Evolutionary conservation across 306 rosid species (phyloP).

Genomic region (Dryas drummondii): DNA sequence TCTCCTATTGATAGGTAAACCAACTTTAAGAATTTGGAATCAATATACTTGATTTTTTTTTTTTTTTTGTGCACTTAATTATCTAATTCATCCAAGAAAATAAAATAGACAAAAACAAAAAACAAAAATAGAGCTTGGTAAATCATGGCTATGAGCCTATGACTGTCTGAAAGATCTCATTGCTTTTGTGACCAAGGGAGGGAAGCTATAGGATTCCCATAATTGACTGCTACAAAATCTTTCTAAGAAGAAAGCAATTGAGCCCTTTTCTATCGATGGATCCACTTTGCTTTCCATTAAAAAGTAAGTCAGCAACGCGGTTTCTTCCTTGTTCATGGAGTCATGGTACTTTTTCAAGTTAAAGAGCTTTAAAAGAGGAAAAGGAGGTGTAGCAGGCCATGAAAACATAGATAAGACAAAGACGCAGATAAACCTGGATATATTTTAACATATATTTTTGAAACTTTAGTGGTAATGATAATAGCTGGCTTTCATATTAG

Average conservation of each 20-base stretch:
- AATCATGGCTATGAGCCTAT: neutral
- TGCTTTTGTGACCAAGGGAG: slow-evolving; percentile 1
- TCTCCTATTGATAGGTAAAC: too few species aligned
- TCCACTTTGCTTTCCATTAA: slow-evolving; percentile 13
- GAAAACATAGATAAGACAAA: slow-evolving; percentile 40
- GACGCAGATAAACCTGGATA: slow-evolving; percentile 6
- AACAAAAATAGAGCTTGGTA: too few species aligned
- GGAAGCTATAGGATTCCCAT: slow-evolving; percentile 14
- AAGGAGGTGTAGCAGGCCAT: slow-evolving; percentile 27
- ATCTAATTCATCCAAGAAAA: too few species aligned
- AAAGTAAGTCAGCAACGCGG: slow-evolving; percentile 47
- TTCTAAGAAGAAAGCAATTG: slow-evolving; percentile 34
- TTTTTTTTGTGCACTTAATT: too few species aligned
- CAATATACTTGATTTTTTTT: too few species aligned
- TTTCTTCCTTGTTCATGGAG: slow-evolving; percentile 33
- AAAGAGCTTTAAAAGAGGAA: neutral
- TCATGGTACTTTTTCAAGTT: slow-evolving; percentile 23
- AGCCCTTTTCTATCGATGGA: slow-evolving; percentile 18
- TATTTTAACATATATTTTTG: slow-evolving; percentile 5
- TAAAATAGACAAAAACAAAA: too few species aligned
- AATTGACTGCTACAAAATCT: slow-evolving; percentile 27
- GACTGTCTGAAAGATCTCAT: neutral
- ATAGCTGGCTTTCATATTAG: slow-evolving; percentile 17
- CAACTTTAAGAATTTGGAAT: too few species aligned
- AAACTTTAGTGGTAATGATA: neutral